Base-by-base conservation (phyloP, 192 early-diverging fungal genomes). In the Coemansia sp. region DNA sequence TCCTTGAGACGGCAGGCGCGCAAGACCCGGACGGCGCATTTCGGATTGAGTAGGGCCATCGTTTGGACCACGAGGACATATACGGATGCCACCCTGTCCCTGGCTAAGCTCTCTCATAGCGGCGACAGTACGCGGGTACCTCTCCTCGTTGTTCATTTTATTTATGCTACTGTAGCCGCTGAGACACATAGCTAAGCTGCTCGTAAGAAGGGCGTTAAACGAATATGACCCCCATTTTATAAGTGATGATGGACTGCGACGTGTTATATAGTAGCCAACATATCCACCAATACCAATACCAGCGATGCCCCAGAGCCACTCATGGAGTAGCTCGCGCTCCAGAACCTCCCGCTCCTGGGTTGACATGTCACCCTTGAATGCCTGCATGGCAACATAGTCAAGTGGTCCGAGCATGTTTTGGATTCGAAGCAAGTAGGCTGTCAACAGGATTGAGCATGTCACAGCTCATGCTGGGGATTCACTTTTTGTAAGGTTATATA, bases 71-170 rank as follows among this genome's bases (percentile, higher is more conserved):
- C 62, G 47, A n/a, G 70, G 67, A 1, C 22, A 32, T 0, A 67
- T 52, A 6, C 67, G 69, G 26, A 73, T 44, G 19, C 72, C 69
- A 63, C 73, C 69, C 0, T 52, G 23, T 0, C 41, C 52, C 8
- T 38, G 5, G 34, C 10, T 9, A 21, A 78, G 64, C n/a, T 78
- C 75, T 8, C 47, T 51, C 50, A 79, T 73, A 0, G 70, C 60
- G 1, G 71, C 71, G 14, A 47, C 50, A 34, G 70, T 79, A 30
- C 67, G 51, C 18, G 76, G 76, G 49, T 79, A 79, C 52, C 65
- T 68, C 44, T 27, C 23, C 47, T 49, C 30, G 54, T 79, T 49
- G 19, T 62, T 64, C 8, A 79, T 52, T 31, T 69, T 67, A 0
- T 60, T 47, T 12, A 79, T 31, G 44, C 56, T 47, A 34, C n/a